Conservation (phyloP, 2,329 filamentous ascomycete species). For the Ascochyta viciae-villosae region DNA sequence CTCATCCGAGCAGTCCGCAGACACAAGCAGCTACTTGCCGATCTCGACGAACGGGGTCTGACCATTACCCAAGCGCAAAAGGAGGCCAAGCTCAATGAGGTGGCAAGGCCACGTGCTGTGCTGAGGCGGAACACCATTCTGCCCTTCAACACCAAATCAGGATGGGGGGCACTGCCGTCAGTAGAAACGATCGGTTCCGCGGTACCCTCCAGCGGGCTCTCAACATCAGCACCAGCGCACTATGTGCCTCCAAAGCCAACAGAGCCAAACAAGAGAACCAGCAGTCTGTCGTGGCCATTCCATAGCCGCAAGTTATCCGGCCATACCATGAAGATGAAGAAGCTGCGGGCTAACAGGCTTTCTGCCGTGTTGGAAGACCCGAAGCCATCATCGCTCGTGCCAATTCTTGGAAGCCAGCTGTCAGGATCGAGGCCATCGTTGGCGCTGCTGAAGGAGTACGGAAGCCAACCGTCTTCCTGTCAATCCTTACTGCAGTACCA, state of each 20-base stretch:
- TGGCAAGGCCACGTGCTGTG: slow-evolving; percentile 41
- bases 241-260: slow-evolving; percentile 27
- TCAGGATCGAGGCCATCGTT: slow-evolving; percentile 16
- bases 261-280: slow-evolving; percentile 25
- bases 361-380: slow-evolving; percentile 52
- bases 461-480: slow-evolving; percentile 31
- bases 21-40: slow-evolving; percentile 41
- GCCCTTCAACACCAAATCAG: slow-evolving; percentile 46
- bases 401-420: slow-evolving; percentile 24
- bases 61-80: slow-evolving; percentile 33
- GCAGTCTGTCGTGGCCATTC: slow-evolving; percentile 43
- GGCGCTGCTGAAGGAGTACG: slow-evolving; percentile 23
- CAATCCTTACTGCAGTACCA: slow-evolving; percentile 40
- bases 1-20: slow-evolving; percentile 36
- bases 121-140: slow-evolving; percentile 42
- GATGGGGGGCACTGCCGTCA: slow-evolving; percentile 53
- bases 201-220: slow-evolving; percentile 22
- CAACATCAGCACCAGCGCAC: slow-evolving; percentile 29
- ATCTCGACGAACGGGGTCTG: slow-evolving; percentile 44
- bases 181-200: slow-evolving; percentile 44
- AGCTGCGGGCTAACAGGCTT: slow-evolving; percentile 34
- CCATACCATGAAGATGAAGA: slow-evolving; percentile 37
- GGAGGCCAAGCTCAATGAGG: slow-evolving; percentile 21
- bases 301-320: slow-evolving; percentile 33
- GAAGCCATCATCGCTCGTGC: slow-evolving; percentile 38